Conservation (phyloP, 225 moss, liverwort and hornwort genomes). For the Takakia lepidozioides region DNA sequence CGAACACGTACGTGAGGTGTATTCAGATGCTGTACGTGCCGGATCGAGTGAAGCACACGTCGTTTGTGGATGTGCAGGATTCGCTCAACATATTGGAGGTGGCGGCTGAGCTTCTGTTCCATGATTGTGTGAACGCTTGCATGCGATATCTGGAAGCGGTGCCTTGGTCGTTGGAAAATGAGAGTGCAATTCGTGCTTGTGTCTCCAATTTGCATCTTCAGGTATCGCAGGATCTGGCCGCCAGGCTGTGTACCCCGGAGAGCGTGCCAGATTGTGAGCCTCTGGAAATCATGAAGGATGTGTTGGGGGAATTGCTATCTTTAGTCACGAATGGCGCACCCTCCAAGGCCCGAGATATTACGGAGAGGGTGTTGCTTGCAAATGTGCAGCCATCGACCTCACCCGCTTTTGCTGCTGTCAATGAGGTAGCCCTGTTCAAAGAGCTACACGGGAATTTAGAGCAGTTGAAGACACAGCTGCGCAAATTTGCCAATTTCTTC, state of each 20-base stretch:
- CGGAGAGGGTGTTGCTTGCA: slow-evolving; percentile 74
- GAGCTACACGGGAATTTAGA: slow-evolving; percentile 82
- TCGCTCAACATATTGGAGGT: slow-evolving; percentile 86
- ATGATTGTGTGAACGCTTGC: slow-evolving; percentile 83
- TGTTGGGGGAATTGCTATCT: slow-evolving; percentile 72
- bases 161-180: slow-evolving; percentile 77
- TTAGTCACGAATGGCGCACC: slow-evolving; percentile 90
- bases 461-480: slow-evolving; percentile 72
- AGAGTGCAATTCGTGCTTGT: slow-evolving; percentile 45
- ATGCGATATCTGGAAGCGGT: slow-evolving; percentile 87
- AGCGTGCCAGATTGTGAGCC: slow-evolving; percentile 50
- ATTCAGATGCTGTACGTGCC: slow-evolving; percentile 83
- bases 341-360: slow-evolving; percentile 87
- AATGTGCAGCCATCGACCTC: slow-evolving; percentile 79
- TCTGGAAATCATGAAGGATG: slow-evolving; percentile 80
- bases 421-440: slow-evolving; percentile 70
- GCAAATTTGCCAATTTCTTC: slow-evolving; percentile 82
- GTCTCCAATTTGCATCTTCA: slow-evolving; percentile 70
- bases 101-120: slow-evolving; percentile 78
- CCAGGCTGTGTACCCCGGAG: slow-evolving; percentile 50
- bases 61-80: slow-evolving; percentile 74
- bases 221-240: slow-evolving; percentile 67
- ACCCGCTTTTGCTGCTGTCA: slow-evolving; percentile 49
- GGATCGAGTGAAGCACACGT: slow-evolving; percentile 80
- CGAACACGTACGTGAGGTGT: slow-evolving; percentile 77